Evolutionary conservation across 306 rosid genomes (phyloP), one percentile per base, ranked within the genome.

Genomic region (Corylus americana): DNA sequence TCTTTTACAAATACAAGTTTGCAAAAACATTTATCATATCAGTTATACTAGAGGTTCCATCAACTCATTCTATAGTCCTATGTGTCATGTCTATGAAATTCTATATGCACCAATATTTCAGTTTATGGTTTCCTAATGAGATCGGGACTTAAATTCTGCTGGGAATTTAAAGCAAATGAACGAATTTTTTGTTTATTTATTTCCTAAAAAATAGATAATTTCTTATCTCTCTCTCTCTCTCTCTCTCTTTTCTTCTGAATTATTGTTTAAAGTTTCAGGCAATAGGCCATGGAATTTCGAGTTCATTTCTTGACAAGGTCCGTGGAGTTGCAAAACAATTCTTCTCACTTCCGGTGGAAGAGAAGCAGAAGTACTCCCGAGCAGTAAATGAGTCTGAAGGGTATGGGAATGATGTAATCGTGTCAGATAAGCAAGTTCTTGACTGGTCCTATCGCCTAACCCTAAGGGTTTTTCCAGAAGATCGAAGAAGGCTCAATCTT

Each of bases 231-330:
- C 54, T 27, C 62, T 63, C 55, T 22, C 17, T 42, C 45, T 42
- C 55, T 22, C 17, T 58, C 54, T 27, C 63, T 44, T 25, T 27
- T 3, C 11, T 58, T 50, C n/a, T 39, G 13, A 68, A 27, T 59
- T 45, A 9, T 11, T 50, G 3, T 48, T 64, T 39, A 27, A 54
- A 74, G 25, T 59, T 68, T 67, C 68, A 93, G 97, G 93, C 87
- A 74, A 83, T 87, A 67, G 89, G 92, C 70, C 95, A 93, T 85
- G 95, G 92, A 6, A 85, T 93, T 79, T 79, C 92, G 59, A 79
- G 37, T 51, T 81, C 89, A 71, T 53, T 85, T 79, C 89, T 93
- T 17, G 89, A 93, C 55, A 87, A 87, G 70, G 57, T 90, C 17
- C 89, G 93, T 2, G 78, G 84, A 72, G 55, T 79, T 67, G 80